Percentiles rank a stretch among this genome's conserved stretches.
Evolutionary conservation across 768 basidiomycete species (phyloP).

Genomic region (Fistulinella prunicolor): DNA sequence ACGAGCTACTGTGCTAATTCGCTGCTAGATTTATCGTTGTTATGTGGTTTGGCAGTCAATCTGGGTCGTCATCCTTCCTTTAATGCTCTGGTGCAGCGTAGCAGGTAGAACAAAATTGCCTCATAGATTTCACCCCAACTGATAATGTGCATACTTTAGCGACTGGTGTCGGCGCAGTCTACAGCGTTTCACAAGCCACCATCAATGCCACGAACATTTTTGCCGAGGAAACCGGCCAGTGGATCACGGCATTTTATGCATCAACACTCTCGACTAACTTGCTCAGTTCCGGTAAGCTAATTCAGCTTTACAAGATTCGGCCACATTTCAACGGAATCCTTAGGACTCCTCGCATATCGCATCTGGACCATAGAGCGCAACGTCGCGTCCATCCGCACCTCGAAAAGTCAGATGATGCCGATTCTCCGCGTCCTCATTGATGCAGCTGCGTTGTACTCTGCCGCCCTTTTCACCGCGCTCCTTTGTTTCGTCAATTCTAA

Average conservation of each 20-base stretch:
- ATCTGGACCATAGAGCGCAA: background rate
- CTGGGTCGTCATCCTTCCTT: background rate
- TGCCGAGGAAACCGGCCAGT: background rate
- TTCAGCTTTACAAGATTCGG: background rate
- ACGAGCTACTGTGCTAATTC: background rate
- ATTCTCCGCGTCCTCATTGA: background rate
- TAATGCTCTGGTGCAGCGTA: constrained; percentile 1
- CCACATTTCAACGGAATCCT: background rate
- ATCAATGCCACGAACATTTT: background rate
- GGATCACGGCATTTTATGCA: constrained; percentile 1
- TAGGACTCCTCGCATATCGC: constrained; percentile 1
- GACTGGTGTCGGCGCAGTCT: background rate
- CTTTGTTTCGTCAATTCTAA: constrained; percentile 1
- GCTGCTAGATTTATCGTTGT: background rate
- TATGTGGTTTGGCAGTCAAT: background rate
- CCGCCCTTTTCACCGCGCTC: background rate
- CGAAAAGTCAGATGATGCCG: background rate
- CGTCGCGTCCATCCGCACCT: background rate
- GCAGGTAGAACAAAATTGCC: background rate
- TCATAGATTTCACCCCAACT: too few species aligned
- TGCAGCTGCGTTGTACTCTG: background rate
- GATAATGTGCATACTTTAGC: background rate
- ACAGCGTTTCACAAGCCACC: background rate
- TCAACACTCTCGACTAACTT: background rate
- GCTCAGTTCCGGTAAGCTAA: background rate